These are phyloP conservation scores for Blastocystis sp. DNA, from an alignment of 352 stramenopile species.

Conservation along the genomic window DNA sequence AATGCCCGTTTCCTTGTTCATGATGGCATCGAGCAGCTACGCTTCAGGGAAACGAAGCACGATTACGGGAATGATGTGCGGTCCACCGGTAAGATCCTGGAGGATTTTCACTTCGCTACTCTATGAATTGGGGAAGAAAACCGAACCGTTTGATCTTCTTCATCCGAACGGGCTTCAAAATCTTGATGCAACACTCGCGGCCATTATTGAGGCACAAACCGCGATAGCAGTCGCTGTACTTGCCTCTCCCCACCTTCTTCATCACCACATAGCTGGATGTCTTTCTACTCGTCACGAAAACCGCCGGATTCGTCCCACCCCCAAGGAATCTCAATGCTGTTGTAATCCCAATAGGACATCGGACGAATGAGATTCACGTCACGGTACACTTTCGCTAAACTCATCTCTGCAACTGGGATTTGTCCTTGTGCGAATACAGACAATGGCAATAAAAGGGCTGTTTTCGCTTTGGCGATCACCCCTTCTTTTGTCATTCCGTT, in stretches of 20 bases:
- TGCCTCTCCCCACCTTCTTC: constrained; percentile 96
- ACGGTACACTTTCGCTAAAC: constrained; percentile 83
- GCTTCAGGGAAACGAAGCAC: not conserved
- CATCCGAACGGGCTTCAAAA: constrained; percentile 99
- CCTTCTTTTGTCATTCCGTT: too few species aligned
- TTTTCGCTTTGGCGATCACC: too few species aligned
- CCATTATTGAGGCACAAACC: constrained; percentile 95
- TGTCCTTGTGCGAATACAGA: too few species aligned
- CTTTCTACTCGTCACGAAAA: too few species aligned
- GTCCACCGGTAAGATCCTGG: constrained; percentile 96
- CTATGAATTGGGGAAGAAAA: not conserved
- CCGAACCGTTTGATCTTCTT: constrained; percentile 97
- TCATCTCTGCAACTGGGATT: too few species aligned
- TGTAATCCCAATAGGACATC: constrained; percentile 99
- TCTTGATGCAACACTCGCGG: constrained; percentile 98
- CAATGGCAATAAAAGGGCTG: too few species aligned
- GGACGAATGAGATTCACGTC: constrained; percentile 93
- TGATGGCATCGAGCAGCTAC: constrained; percentile 96
- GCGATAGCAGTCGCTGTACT: constrained; percentile 98
- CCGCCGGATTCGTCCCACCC: constrained; percentile 80
- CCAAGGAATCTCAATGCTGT: constrained; percentile 96
- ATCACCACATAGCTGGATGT: constrained; percentile 94
- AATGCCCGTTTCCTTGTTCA: constrained; percentile 96
- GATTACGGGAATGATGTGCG: constrained; percentile 89
- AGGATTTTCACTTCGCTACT: constrained; percentile 96